phyloP scores from a whole-genome alignment of 2,329 filamentous ascomycete genomes.

The Penicillium sp. region DNA sequence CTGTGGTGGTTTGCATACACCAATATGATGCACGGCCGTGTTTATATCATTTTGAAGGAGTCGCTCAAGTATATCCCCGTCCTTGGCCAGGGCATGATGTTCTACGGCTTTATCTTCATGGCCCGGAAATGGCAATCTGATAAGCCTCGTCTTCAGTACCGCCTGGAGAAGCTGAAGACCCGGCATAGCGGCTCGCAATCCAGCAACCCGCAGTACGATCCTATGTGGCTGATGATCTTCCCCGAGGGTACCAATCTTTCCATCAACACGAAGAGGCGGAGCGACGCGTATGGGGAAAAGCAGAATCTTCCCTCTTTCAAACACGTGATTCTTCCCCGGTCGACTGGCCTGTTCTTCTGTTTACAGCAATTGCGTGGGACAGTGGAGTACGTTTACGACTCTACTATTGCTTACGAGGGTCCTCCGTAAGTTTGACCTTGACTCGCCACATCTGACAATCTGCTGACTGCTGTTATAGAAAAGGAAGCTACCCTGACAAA shows the following conservation, averaged over 20 bases:
- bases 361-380: constrained; percentile 54
- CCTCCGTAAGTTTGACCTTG: constrained; percentile 62
- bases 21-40: constrained; percentile 59
- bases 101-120: constrained; percentile 63
- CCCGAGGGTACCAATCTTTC: constrained; percentile 62
- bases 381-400: constrained; percentile 64
- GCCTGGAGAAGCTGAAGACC: constrained; percentile 53
- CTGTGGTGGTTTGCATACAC: constrained; percentile 65
- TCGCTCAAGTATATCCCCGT: constrained; percentile 59
- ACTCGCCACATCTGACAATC: not conserved
- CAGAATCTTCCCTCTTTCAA: constrained; percentile 54
- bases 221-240: constrained; percentile 64
- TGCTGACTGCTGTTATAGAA: constrained; percentile 43
- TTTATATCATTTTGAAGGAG: constrained; percentile 64
- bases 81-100: constrained; percentile 58
- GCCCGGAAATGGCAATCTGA: constrained; percentile 59
- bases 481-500: constrained; percentile 80
- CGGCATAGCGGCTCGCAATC: constrained; percentile 47
- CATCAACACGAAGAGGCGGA: constrained; percentile 51
- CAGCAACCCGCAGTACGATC: constrained; percentile 47
- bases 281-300: constrained; percentile 54
- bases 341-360: constrained; percentile 58
- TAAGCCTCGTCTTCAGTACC: constrained; percentile 54
- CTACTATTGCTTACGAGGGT: constrained; percentile 92
- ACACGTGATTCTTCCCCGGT: constrained; percentile 56